These are phyloP conservation scores for Evernia prunastri DNA, from an alignment of 495 filamentous ascomycete genomes.

Conservation along the genomic window DNA sequence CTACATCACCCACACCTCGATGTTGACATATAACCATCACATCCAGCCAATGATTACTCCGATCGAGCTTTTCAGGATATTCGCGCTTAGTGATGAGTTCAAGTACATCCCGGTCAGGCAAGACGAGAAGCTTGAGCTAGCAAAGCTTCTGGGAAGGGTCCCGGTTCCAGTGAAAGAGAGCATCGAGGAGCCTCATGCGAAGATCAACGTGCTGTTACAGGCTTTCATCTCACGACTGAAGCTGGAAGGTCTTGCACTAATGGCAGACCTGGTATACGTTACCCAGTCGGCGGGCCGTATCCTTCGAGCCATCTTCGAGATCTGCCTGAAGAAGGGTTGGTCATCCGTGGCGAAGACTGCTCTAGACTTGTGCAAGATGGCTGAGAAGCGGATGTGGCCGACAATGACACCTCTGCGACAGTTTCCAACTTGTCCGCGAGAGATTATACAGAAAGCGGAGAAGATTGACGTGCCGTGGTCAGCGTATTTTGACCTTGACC, in stretches of 20 bases:
- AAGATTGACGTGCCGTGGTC: conserved; percentile 89
- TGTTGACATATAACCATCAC: conserved; percentile 92
- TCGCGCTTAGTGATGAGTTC: conserved; percentile 95
- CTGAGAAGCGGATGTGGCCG: conserved; percentile 98
- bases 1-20: conserved; percentile 93
- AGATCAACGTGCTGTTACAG: conserved; percentile 98
- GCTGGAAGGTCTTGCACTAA: conserved; percentile 87
- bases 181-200: conserved; percentile 93
- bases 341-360: conserved; percentile 87
- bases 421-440: conserved; percentile 71
- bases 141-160: conserved; percentile 81
- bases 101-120: conserved; percentile 98
- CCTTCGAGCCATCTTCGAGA: conserved; percentile 91
- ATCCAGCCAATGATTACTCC: conserved; percentile 86
- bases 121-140: conserved; percentile 94
- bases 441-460: conserved; percentile 88
- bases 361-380: conserved; percentile 96
- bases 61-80: conserved; percentile 96
- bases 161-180: conserved; percentile 96
- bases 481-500: conserved; percentile 92
- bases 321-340: conserved; percentile 94
- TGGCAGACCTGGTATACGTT: conserved; percentile 98
- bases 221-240: conserved; percentile 94
- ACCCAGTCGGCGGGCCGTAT: conserved; percentile 97
- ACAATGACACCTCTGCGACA: conserved; percentile 95